Evolutionary conservation across 306 rosid genomes (phyloP).

Genomic region (Sindora glabra): DNA sequence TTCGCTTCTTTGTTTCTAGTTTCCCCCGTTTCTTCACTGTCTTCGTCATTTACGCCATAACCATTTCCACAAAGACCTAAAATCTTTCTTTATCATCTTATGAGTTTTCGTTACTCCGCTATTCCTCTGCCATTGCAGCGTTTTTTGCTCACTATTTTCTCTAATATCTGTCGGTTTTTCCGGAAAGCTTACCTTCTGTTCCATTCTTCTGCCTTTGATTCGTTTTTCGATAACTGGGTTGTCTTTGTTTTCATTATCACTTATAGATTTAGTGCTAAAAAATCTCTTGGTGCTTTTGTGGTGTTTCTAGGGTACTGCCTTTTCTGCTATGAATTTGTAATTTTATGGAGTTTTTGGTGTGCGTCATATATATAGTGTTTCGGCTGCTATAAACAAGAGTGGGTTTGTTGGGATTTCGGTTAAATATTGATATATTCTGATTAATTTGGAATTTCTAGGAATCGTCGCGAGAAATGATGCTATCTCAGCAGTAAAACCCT

Average conservation of each 20-base stretch:
- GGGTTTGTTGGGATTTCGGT: not conserved
- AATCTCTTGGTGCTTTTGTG: conserved; percentile 8
- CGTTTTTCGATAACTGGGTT: not conserved
- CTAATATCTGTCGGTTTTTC: not conserved
- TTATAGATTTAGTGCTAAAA: not conserved
- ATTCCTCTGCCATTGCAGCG: conserved; percentile 6
- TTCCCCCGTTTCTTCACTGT: not conserved
- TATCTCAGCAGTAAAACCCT: conserved; percentile 19
- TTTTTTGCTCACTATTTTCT: not conserved
- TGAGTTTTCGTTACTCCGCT: not conserved
- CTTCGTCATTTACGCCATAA: not conserved
- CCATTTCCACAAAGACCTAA: not conserved
- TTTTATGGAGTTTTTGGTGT: not conserved
- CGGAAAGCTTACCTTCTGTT: conserved; percentile 3
- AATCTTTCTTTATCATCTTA: not conserved
- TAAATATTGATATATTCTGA: not conserved
- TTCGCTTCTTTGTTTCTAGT: not conserved
- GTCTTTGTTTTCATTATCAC: conserved; percentile 3
- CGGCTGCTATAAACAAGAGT: not conserved
- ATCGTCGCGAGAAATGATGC: conserved; percentile 6
- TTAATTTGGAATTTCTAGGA: not conserved
- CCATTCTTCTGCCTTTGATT: not conserved
- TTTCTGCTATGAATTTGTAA: not conserved
- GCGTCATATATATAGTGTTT: not conserved
- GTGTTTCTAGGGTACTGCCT: not conserved